These are phyloP conservation scores for Pythium myriotylum DNA, from an alignment of 352 stramenopile genomes.

Conservation along the genomic window DNA sequence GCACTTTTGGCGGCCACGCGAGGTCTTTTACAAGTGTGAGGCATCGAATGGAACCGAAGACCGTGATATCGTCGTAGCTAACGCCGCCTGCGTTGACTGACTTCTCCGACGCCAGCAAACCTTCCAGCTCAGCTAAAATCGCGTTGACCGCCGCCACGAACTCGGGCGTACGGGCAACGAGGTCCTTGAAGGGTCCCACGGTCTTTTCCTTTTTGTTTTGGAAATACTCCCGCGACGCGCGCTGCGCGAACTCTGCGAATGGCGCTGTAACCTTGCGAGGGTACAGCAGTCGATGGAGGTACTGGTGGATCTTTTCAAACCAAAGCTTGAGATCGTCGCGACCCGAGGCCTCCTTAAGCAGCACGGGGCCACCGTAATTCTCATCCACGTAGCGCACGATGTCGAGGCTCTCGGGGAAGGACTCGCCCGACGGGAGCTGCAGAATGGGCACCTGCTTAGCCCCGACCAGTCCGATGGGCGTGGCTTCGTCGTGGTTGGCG, in stretches of 20 bases:
- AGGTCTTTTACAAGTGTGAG: constrained; percentile 57
- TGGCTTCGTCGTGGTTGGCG: constrained; percentile 56
- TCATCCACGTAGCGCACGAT: constrained; percentile 61
- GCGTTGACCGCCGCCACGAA: constrained; percentile 45
- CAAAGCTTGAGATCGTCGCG: constrained; percentile 49
- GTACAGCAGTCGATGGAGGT: constrained; percentile 44
- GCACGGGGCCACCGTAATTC: constrained; percentile 36
- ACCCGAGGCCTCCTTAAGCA: constrained; percentile 37
- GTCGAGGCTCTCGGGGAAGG: constrained; percentile 60
- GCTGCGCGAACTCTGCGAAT: constrained; percentile 49
- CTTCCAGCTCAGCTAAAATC: constrained; percentile 40
- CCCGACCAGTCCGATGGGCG: constrained; percentile 47
- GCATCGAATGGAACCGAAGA: constrained; percentile 51
- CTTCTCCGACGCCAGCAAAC: constrained; percentile 39
- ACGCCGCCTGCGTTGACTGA: constrained; percentile 41
- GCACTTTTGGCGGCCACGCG: constrained; percentile 47
- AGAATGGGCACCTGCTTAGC: constrained; percentile 56
- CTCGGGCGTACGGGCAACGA: constrained; percentile 41
- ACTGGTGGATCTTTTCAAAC: constrained; percentile 43
- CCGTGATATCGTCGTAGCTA: constrained; percentile 58
- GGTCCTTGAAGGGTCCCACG: constrained; percentile 46
- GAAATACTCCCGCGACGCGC: constrained; percentile 54
- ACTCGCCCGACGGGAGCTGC: constrained; percentile 37
- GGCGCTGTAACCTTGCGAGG: constrained; percentile 49
- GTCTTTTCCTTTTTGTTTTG: constrained; percentile 61